Evolutionary conservation across 2,329 filamentous ascomycete genomes (phyloP).

Genomic region (Fusarium succisae): DNA sequence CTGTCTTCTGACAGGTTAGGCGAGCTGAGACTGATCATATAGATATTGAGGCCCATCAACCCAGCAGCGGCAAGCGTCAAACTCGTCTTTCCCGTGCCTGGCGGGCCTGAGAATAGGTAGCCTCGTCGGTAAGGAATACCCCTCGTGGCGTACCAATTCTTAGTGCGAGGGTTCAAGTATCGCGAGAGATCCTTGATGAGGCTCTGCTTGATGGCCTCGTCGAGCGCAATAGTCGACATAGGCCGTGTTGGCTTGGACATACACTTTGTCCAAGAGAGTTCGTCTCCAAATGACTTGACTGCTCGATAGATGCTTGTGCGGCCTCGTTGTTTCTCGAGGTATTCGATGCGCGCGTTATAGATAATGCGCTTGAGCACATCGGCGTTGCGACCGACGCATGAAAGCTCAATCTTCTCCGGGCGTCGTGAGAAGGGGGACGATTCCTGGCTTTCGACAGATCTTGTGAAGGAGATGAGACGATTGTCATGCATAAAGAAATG

Average conservation of each 20-base stretch:
- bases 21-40: conserved; percentile 25
- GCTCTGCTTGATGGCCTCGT: conserved; percentile 19
- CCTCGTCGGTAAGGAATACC: conserved; percentile 36
- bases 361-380: conserved; percentile 24
- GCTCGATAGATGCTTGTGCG: conserved; percentile 24
- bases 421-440: neutral
- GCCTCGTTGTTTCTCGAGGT: conserved; percentile 19
- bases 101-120: conserved; percentile 33
- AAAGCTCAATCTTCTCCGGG: conserved; percentile 4
- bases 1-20: conserved; percentile 15
- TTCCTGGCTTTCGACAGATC: neutral
- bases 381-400: conserved; percentile 17
- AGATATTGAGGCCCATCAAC: conserved; percentile 26
- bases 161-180: conserved; percentile 27
- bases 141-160: conserved; percentile 28
- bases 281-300: neutral
- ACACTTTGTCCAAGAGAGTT: conserved; percentile 15
- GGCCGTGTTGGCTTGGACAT: conserved; percentile 32
- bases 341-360: conserved; percentile 21
- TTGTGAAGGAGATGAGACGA: conserved; percentile 11
- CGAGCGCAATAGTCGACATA: conserved; percentile 28
- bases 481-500: conserved; percentile 25
- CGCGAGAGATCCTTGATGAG: conserved; percentile 27
- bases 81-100: conserved; percentile 34
- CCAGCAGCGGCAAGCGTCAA: conserved; percentile 26